phyloP scores from a whole-genome alignment of 805 yeast genomes.

The Ogataea ganodermae region DNA sequence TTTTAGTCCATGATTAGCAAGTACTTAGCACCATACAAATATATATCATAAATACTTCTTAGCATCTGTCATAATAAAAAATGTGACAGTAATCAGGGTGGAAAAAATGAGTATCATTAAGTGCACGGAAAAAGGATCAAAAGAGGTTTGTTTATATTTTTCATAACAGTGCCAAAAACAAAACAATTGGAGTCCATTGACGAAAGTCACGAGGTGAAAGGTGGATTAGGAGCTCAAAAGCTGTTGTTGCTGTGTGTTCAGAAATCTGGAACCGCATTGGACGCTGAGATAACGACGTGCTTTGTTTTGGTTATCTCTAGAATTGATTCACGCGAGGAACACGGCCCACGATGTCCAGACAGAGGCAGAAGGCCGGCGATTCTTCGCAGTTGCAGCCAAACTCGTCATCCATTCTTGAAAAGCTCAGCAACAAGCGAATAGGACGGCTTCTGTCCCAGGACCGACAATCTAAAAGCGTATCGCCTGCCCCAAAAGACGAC shows the following conservation, averaged over 20 bases:
- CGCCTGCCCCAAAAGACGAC: slow-evolving; percentile 10
- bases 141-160: slow-evolving; percentile 16
- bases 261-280: background rate
- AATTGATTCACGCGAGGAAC: background rate
- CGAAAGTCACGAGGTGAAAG: background rate
- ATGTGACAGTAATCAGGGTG: slow-evolving; percentile 12
- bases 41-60: background rate
- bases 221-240: background rate
- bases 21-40: slow-evolving; percentile 1
- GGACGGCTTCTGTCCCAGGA: slow-evolving; percentile 20
- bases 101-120: background rate
- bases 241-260: background rate
- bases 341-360: slow-evolving; percentile 14
- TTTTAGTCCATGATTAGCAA: too few species aligned
- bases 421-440: slow-evolving; percentile 13
- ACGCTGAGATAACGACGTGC: background rate
- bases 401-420: slow-evolving; percentile 17
- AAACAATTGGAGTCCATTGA: background rate
- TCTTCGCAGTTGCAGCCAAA: slow-evolving; percentile 14
- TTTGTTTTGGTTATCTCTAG: slow-evolving; percentile 4
- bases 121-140: slow-evolving; percentile 4
- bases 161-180: background rate
- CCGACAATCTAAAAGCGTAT: slow-evolving; percentile 7
- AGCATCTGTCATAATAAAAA: slow-evolving; percentile 12
- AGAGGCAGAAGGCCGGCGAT: slow-evolving; percentile 12